A percentile compares a stretch with the other conserved stretches of the same genome.
These are phyloP conservation scores for Xylaria castorea DNA, from an alignment of 495 filamentous ascomycete species.

Conservation along the genomic window DNA sequence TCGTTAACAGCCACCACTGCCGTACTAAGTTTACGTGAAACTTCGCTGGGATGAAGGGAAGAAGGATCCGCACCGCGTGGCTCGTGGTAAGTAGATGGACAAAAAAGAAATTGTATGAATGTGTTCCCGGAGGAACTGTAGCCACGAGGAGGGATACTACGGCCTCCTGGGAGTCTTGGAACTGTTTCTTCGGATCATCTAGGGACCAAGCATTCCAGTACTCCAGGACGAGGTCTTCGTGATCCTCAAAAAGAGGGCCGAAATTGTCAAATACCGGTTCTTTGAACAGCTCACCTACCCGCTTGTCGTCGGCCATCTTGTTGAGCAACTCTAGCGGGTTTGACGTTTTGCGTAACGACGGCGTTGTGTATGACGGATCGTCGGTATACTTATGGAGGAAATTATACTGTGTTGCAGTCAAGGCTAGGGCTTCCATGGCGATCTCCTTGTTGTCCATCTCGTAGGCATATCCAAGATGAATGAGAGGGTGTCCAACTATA, in stretches of 20 bases:
- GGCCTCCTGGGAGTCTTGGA: constrained; percentile 77
- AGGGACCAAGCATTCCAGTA: constrained; percentile 90
- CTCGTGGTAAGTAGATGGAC: constrained; percentile 82
- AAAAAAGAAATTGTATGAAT: constrained; percentile 83
- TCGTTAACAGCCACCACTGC: constrained; percentile 87
- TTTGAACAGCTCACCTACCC: constrained; percentile 67
- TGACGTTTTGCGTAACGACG: constrained; percentile 55
- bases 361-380: constrained; percentile 68
- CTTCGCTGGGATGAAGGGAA: constrained; percentile 76
- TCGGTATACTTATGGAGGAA: constrained; percentile 81
- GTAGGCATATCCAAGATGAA: constrained; percentile 88
- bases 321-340: constrained; percentile 71
- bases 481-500: constrained; percentile 83
- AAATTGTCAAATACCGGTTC: constrained; percentile 68
- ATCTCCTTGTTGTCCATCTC: constrained; percentile 80
- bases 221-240: constrained; percentile 73
- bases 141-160: constrained; percentile 74
- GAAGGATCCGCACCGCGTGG: constrained; percentile 83
- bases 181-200: constrained; percentile 67
- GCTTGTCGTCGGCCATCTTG: constrained; percentile 59
- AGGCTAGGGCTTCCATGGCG: constrained; percentile 81
- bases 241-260: constrained; percentile 66
- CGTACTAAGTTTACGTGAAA: constrained; percentile 75
- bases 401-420: constrained; percentile 74
- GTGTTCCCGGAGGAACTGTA: constrained; percentile 63